Base-by-base conservation (phyloP, 73 alveolate genomes). In the Effrenium voratum region DNA sequence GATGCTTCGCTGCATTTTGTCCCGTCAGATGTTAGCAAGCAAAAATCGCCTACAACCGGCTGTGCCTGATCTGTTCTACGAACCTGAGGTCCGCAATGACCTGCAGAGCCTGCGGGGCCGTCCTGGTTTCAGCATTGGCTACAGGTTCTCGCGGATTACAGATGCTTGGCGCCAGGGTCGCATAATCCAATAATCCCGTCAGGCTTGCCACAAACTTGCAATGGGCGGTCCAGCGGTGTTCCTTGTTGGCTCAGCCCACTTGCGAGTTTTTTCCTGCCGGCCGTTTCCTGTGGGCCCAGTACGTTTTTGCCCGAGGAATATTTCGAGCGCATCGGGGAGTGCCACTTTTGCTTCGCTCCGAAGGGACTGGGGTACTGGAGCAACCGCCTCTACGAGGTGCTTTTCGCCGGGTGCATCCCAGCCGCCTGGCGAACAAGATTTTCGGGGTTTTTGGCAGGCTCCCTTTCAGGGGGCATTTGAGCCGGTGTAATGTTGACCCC, bases 351-450 rank as follows among this genome's bases (percentile, higher is more conserved):
- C 77, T 83, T 83, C 70, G 93, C 76, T 15, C 93, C 93, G 50
- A 83, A 83, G 41, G 93, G 93, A 3, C 52, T 83, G 36, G 93
- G 93, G 32, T 82, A 82, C 41, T 92, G 98, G 98, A 92, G 98
- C 98, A 92, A 92, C 75, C 98, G 98, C 8, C 49, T 92, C 8
- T 92, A 90, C n/a, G 97, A 90, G 57, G 98, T 92, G 82, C 60
- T 92, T 36, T 92, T 92, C n/a, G 98, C 98, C 0, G 98, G 98
- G 6, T 92, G 98, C 81, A 92, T 92, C n/a, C 98, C 98, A 4
- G 98, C 40, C 49, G 22, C 88, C 34, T 5, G 72, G 73, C 82
- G 30, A 72, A 47, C 6, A 44, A 34, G 12, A 22, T 24, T 0
- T 80, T 80, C n/a, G 15, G 63, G 15, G 68, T n/a, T n/a, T n/a